Evolutionary conservation across 495 filamentous ascomycete genomes (phyloP), one percentile per base, ranked within the genome.

Genomic region (Neurospora terricola): DNA sequence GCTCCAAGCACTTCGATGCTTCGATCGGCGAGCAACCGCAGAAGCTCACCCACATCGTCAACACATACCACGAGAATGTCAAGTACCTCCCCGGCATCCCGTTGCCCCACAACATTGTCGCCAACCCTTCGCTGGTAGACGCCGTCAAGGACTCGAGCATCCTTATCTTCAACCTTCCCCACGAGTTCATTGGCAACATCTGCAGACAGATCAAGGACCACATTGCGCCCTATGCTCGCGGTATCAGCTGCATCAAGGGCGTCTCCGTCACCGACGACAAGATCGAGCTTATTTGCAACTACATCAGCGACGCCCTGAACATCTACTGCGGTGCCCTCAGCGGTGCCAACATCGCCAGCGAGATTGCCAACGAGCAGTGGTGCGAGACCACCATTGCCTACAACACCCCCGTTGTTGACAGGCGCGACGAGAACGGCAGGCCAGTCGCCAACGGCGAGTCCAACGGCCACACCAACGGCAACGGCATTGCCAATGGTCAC

Each of bases 281-380:
- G 38, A 87, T 98, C 73, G 87, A 87, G 73, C 88, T 99, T 27
- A 96, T 98, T 86, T 94, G 91, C n/a, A 96, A 99, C 80, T 93
- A 90, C 76, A 98, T 99, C 78, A 94, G 94, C 73, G 88, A 90
- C 77, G 90, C 89, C 62, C 87, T 99, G 9, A 92, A 91, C 71
- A 99, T 99, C 80, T 99, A 99, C 86, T 97, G 94, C 78, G 96
- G 96, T 79, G 94, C 96, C 3, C 88, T 99, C 14, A 96, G 93
- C 59, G 96, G 96, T 16, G 96, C 96, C 72, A 99, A 99, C 85
- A 97, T 99, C 73, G 96, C 96, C 70, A 92, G 87, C 77, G 96
- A 98, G 83, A 94, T 99, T 72, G 96, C 96, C 5, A 88, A 88
- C 77, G 96, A 97, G 84, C 95, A 97, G 80, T 97, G 92, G 87